Evolutionary conservation across 2,329 filamentous ascomycete species (phyloP), one percentile per base, ranked within the genome.

Genomic region (Venturia nashicola): DNA sequence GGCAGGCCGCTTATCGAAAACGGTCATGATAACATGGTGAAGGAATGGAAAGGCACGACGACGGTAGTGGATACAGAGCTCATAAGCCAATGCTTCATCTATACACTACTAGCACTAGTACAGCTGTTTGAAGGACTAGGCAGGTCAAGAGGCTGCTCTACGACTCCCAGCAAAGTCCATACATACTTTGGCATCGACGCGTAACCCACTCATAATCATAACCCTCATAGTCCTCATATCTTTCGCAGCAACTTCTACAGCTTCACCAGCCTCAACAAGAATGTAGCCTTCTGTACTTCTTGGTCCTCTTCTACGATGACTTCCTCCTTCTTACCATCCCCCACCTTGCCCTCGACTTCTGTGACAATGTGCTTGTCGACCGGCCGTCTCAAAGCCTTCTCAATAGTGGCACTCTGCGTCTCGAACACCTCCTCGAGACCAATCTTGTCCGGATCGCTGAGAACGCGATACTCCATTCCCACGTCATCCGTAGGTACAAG

Each of bases 401-500:
- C 86, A 71, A 96, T 90, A 42, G 83, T 78, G 55, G 79, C 75
- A 27, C 82, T 76, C 71, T 95, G 89, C 44, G 82, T 82, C 67
- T 83, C 79, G 71, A 95, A 91, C 2, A 86, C 86, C 63, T 82
- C 80, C 65, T 82, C 84, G 32, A 96, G 75, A 5, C 90, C 90
- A 65, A 92, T 82, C 55, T 84, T 82, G 2, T 94, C 89, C 0
- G 90, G 89, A 71, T 96, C 91, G 8, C 84, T 82, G 60, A 95
- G 77, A 5, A 97, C 85, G 65, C 82, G 82, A 77, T 96, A 97
- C 75, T 95, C 89, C 89, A 99, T 96, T 77, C 88, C 90, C 67
- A 99, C 87, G 72, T 97, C 94, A 72, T 99, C 94, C 0, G 93
- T 97, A 0, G 91, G 86, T 67, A 92, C 85, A 62, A 99, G 80